These are phyloP conservation scores for Hippophae gyantsensis DNA, from an alignment of 306 rosid genomes.

Conservation along the genomic window DNA sequence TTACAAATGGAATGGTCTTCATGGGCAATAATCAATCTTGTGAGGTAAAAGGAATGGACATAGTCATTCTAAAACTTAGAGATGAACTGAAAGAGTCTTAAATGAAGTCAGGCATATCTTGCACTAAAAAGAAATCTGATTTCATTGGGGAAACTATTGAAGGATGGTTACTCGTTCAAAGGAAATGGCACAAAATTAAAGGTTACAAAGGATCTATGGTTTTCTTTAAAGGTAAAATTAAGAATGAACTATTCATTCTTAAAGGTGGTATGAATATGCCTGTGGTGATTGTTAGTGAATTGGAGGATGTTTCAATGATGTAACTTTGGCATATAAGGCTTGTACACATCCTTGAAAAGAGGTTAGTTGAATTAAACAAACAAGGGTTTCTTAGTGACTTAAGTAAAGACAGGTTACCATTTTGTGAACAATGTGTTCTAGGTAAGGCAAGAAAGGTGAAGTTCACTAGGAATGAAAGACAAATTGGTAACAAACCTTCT, in stretches of 20 bases:
- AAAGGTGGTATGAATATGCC: not conserved
- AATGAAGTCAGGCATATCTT: not conserved
- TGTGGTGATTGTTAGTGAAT: not conserved
- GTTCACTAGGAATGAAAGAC: not conserved
- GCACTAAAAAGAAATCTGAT: not conserved
- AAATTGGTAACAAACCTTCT: not conserved
- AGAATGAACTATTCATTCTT: not conserved
- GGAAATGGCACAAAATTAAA: not conserved
- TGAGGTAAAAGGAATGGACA: not conserved
- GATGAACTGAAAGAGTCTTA: not conserved
- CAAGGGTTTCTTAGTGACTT: not conserved
- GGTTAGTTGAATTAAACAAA: not conserved
- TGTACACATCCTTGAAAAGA: not conserved
- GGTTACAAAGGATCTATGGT: not conserved
- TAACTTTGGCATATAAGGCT: not conserved
- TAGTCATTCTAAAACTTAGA: no score
- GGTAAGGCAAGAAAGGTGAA: not conserved
- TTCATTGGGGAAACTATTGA: not conserved
- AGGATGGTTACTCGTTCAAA: not conserved
- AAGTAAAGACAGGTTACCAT: not conserved
- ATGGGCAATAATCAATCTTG: not conserved
- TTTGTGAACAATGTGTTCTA: not conserved
- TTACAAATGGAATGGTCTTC: no score
- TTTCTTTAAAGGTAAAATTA: not conserved
- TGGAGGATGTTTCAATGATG: not conserved